Base-by-base conservation (phyloP, 164 flowering plant genomes). In the Warburgia ugandensis region DNA sequence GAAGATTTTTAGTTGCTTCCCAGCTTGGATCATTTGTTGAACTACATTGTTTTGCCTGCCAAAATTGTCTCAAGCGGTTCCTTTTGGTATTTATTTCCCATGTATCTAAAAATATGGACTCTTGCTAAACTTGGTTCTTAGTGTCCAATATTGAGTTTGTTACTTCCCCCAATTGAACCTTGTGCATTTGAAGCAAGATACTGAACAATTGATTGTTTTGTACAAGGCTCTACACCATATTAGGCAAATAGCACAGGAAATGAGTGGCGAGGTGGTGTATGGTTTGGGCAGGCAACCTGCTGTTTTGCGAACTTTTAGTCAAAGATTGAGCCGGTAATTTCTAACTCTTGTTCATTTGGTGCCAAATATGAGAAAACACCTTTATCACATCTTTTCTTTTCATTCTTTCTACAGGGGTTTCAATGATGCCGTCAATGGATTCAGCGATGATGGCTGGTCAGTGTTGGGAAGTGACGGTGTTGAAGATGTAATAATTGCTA, bases 241-340 rank as follows among this genome's bases (percentile, higher is more conserved):
- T 42, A 66, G 95, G 61, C 98, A 91, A 73, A 74, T 91, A 58
- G 96, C 96, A 19, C 96, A 85, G 46, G 98, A 91, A 68, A 75
- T 83, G 4, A 87, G 83, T 56, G 90, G 95, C 9, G 98, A 91
- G 54, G 86, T 80, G 26, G 82, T 78, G 17, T 87, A 85, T 70
- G 74, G 87, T 56, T 63, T 83, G 60, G 96, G 98, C 36, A 77
- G 96, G 70, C 98, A 91, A 62, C 98, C 98, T 3, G 94, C 98
- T 63, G 92, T 91, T 56, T 67, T 91, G 23, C 77, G 98, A 54
- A 79, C 87, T 49, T 91, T 87, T 57, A 87, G 95, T 72, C 96
- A 87, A 73, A 73, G 90, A 67, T 66, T 91, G 65, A 81, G 79
- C 86, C 81, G 96, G 98, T 87, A 44, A 52, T 30, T 22, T 28